Percentiles rank a stretch among this genome's conserved stretches.
phyloP scores from a whole-genome alignment of 2,329 filamentous ascomycete species.

The Pseudogymnoascus sp. region DNA sequence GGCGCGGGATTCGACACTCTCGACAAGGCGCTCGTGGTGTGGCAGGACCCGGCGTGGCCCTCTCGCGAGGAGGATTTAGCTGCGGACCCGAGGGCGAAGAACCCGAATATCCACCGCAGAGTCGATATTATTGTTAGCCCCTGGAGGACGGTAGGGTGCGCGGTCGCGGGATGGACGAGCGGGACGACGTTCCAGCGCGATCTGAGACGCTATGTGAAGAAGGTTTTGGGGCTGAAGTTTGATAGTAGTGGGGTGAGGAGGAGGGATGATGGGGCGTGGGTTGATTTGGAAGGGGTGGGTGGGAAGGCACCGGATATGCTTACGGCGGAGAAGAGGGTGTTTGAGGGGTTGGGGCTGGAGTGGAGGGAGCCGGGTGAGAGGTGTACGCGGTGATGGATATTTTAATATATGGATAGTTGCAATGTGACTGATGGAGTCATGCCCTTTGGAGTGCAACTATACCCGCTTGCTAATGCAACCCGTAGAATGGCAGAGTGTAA shows the following conservation, averaged over 20 bases:
- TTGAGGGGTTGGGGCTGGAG: conserved; percentile 64
- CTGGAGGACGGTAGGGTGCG: conserved; percentile 83
- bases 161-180: conserved; percentile 79
- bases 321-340: conserved; percentile 72
- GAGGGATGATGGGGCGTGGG: conserved; percentile 54
- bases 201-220: conserved; percentile 69
- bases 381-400: conserved; percentile 27
- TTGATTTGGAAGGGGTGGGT: conserved; percentile 59
- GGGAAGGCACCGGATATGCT: conserved; percentile 47
- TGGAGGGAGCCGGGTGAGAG: conserved; percentile 60
- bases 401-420: background rate
- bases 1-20: conserved; percentile 73
- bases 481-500: background rate
- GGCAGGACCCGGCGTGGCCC: conserved; percentile 61
- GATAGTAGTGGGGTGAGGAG: conserved; percentile 80
- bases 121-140: conserved; percentile 89
- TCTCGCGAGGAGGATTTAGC: conserved; percentile 28
- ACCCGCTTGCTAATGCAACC: no score
- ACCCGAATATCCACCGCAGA: conserved; percentile 68
- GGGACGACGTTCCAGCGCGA: conserved; percentile 88
- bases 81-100: conserved; percentile 36
- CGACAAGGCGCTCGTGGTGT: conserved; percentile 88
- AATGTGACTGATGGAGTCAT: background rate
- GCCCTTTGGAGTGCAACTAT: no score
- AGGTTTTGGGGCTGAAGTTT: conserved; percentile 69